phyloP scores from a whole-genome alignment of 148 eudicot genomes.

The Rhododendron simsii region DNA sequence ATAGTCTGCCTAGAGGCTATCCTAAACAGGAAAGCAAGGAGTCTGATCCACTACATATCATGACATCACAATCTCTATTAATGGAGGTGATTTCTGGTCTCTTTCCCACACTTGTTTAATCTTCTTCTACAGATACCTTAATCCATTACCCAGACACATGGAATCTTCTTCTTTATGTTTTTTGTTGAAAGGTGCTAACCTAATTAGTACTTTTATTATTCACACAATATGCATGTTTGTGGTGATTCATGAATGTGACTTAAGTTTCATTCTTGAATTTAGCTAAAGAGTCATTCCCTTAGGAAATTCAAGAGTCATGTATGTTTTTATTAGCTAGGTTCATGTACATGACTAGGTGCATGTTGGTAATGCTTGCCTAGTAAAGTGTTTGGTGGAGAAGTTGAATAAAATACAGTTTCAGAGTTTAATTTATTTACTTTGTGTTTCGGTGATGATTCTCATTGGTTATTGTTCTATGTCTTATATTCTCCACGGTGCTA shows the following conservation, averaged over 20 bases:
- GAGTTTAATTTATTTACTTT: not conserved
- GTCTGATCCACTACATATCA: conserved; percentile 67
- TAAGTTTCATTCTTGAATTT: not conserved
- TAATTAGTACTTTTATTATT: not conserved
- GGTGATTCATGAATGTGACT: not conserved
- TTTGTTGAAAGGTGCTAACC: not conserved
- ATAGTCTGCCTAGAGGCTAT: conserved; percentile 73
- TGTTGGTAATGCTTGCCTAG: not conserved
- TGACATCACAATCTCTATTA: conserved; percentile 65
- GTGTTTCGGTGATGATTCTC: not conserved
- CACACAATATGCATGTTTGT: not conserved
- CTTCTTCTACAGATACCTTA: not conserved
- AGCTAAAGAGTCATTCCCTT: not conserved
- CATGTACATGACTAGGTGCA: not conserved
- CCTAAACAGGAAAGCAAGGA: conserved; percentile 61
- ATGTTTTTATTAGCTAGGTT: too few relatives aligned
- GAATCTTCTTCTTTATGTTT: not conserved
- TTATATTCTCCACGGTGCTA: too few relatives aligned
- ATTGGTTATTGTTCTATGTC: not conserved
- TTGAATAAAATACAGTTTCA: not conserved
- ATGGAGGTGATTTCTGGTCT: conserved; percentile 50
- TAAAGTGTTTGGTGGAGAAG: not conserved
- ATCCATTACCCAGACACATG: not conserved
- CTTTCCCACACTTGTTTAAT: not conserved
- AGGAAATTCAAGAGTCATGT: too few relatives aligned